Base-by-base conservation (phyloP, 2,329 filamentous ascomycete genomes). In the Fusarium oxysporum region DNA sequence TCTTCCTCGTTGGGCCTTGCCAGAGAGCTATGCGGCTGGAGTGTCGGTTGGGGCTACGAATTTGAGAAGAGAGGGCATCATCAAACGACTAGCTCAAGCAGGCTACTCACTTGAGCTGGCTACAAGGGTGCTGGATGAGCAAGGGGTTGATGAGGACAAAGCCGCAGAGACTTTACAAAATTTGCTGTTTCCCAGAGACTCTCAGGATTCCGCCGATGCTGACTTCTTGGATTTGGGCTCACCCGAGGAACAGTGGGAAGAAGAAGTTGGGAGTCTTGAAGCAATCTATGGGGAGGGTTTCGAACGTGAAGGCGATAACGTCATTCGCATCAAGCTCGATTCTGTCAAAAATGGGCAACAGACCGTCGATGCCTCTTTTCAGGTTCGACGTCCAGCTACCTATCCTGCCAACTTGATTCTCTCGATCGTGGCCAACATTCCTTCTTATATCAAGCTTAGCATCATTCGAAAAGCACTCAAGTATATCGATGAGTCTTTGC, bases 361-460 rank as follows among this genome's bases (percentile, higher is more conserved):
- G 82, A 72, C 81, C n/a, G 83, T 90, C 35, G 86, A 90, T 47
- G 85, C 89, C 1, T 82, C 83, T 44, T 75, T 91, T 4, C 92
- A 94, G 77, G 91, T 96, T 70, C 90, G 93, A 65, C 92, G 88
- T 73, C 91, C 94, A 3, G 88, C 88, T 6, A 86, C 88, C 53
- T 99, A 98, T 81, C 96, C 96, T 2, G 87, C 77, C 77, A 89
- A 80, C 81, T 90, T 84, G 86, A 88, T 97, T 14, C 84, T 98
- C 40, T 90, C 91, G 6, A 86, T 98, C 19, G 82, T 89, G 51
- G 87, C 91, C 32, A 88, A 89, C 16, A 87, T 98, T 17, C 96
- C 96, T 25, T 94, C 96, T 7, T 97, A 99, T 78, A 97, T 98
- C 78, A 93, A 96, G 68, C 86, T 99, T 16, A 97, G 95, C 78